A percentile compares a stretch with the other conserved stretches of the same genome.
Evolutionary conservation across 805 yeast species (phyloP).

Genomic region (Ascoidea tarda): DNA sequence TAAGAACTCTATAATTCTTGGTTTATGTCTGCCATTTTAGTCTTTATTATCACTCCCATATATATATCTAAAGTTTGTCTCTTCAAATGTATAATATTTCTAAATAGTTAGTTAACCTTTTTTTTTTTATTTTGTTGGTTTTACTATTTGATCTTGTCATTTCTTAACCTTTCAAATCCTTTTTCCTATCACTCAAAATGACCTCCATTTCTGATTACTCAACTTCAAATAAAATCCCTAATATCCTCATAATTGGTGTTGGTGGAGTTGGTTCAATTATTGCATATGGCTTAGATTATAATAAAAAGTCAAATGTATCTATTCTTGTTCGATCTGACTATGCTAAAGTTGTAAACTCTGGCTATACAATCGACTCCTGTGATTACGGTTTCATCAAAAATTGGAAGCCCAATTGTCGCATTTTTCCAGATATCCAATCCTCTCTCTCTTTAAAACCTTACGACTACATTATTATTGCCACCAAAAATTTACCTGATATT

Average conservation of each 20-base stretch:
- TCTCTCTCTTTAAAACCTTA: conserved; percentile 19
- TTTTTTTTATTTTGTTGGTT: too few species aligned
- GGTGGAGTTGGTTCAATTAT: conserved; percentile 77
- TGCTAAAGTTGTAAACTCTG: conserved; percentile 28
- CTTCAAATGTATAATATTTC: too few species aligned
- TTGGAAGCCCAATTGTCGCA: conserved; percentile 31
- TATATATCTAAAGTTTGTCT: too few species aligned
- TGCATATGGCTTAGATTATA: conserved; percentile 41
- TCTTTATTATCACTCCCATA: too few species aligned
- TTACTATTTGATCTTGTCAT: too few species aligned
- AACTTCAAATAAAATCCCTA: not conserved
- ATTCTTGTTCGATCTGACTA: conserved; percentile 50
- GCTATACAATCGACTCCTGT: conserved; percentile 40
- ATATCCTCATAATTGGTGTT: conserved; percentile 49
- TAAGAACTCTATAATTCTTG: too few species aligned
- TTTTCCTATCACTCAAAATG: not conserved
- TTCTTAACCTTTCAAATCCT: not conserved
- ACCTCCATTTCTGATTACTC: not conserved
- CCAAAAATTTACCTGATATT: conserved; percentile 59
- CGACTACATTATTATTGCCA: conserved; percentile 46
- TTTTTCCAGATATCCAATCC: conserved; percentile 26
- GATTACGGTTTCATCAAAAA: conserved; percentile 38
- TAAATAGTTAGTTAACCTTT: too few species aligned
- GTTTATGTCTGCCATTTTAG: too few species aligned
- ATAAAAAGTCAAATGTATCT: conserved; percentile 35